Base-by-base conservation (phyloP, 202 grass and related monocot genomes). In the Hordeum pubiflorum region DNA sequence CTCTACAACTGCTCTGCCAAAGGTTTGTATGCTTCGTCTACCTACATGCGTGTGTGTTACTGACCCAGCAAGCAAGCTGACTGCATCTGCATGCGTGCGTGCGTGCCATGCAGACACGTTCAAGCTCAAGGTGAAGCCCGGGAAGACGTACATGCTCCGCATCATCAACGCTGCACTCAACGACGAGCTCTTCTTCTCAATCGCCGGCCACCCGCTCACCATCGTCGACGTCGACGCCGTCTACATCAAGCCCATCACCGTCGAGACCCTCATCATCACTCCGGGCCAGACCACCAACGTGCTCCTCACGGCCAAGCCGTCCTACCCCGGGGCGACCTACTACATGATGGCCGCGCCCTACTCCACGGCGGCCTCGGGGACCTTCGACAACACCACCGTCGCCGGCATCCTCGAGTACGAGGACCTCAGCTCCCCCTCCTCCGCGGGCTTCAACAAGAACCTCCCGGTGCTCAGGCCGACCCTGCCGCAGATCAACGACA, bases 161-260 rank as follows among this genome's bases (percentile, higher is more conserved):
- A 75, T 93, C 74, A 87, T 97, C 83, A 97, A 97, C 68, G 86
- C 93, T 50, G 93, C 93, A 57, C 88, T 97, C 86, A 97, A 97
- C 9, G 90, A 91, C 29, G 93, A 93, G 78, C 88, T 93, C 66
- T 97, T 97, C 84, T 97, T 97, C 89, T 90, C 89, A 50, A 65
- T 97, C 80, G 89, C 89, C 26, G 86, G 89, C 32, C 93, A 97
- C 85, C 43, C 66, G 36, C 88, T 97, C 60, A 91, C 91, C 34
- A 15, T 97, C 17, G 86, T 97, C 20, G 93, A 93, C 10, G 89
- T 91, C 32, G 89, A 93, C 38, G 93, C 91, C 0, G 87, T 93
- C 63, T 97, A 93, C 75, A 70, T 93, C 9, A 97, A 97, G 82
- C 93, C 89, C 2, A 73, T 97, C 58, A 79, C 73, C 10, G 81